Base-by-base conservation (phyloP, 352 stramenopile genomes). In the Phytophthora constricta region DNA sequence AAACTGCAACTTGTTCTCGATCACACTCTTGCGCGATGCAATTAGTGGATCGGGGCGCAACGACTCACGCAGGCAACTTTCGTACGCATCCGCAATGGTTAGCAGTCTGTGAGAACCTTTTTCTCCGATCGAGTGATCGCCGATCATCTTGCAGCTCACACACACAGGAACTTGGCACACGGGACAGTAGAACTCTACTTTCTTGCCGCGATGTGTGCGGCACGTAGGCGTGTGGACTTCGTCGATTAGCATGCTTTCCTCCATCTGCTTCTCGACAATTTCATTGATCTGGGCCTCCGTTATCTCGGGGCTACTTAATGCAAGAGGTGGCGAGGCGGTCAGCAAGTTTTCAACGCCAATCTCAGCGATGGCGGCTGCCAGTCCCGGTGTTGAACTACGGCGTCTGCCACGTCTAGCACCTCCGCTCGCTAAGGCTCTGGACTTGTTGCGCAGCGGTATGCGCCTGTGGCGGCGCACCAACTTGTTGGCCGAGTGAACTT, bases 401-500 rank as follows among this genome's bases (percentile, higher is more conserved):
- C 77, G 78, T 42, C 69, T 62, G 16, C 65, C 69, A 42, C 69
- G 69, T 17, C 65, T 49, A 33, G 49, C 60, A 27, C 64, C 64
- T 52, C 31, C 58, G 17, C 55, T 62, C 13, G 41, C 64, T 22
- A 73, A n/a, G 17, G 31, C 25, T n/a, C 54, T 72, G 25, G 17
- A 55, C 50, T 65, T 71, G 33, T 46, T 75, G 5, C 65, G 64
- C n/a, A 86, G 47, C 11, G 80, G 68, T 10, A 68, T 74, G 22
- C 85, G 80, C 51, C 82, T 86, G 58, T 95, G 87, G 11, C 86
- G 80, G 33, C 83, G 76, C 17, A 89, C 85, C 37, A 95, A 75
- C 33, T 93, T 95, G 71, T 95, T 95, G 4, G 87, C 84, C 13
- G 82, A 91, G 61, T 95, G 85, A 7, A 92, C 77, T 60, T 90